Evolutionary conservation across 2,329 filamentous ascomycete species (phyloP).

Genomic region (Hortaea sp.): DNA sequence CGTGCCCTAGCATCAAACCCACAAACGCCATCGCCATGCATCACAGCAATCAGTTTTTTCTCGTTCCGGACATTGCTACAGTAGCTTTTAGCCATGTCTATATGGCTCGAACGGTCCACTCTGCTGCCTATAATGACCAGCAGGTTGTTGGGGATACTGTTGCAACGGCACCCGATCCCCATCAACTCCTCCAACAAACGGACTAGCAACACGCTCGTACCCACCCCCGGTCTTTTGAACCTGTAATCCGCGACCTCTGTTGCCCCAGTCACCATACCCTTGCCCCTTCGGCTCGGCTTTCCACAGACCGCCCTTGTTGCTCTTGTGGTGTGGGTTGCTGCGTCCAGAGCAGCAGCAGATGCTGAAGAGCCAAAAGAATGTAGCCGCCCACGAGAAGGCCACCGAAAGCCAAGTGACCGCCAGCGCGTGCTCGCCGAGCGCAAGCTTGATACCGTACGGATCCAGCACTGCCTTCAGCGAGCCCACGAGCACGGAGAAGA

Average conservation of each 20-base stretch:
- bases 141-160: slow-evolving; percentile 10
- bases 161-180: slow-evolving; percentile 21
- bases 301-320: slow-evolving; percentile 29
- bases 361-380: slow-evolving; percentile 84
- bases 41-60: no score
- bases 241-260: slow-evolving; percentile 27
- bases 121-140: slow-evolving; percentile 11
- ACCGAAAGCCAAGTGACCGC: slow-evolving; percentile 68
- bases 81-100: slow-evolving; percentile 15
- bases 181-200: slow-evolving; percentile 25
- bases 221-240: slow-evolving; percentile 53
- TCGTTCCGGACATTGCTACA: no score
- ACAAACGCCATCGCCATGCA: no score
- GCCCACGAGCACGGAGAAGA: slow-evolving; percentile 60
- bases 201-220: slow-evolving; percentile 45
- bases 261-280: slow-evolving; percentile 13
- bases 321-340: slow-evolving; percentile 36
- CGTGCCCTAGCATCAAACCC: no score
- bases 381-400: slow-evolving; percentile 63
- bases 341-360: slow-evolving; percentile 82
- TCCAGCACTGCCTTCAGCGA: slow-evolving; percentile 57
- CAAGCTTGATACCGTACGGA: slow-evolving; percentile 59
- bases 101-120: slow-evolving; percentile 34
- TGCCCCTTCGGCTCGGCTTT: slow-evolving; percentile 20
- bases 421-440: slow-evolving; percentile 60